These are phyloP conservation scores for Micromonas commoda DNA, from an alignment of 139 green algal genomes.

Conservation along the genomic window DNA sequence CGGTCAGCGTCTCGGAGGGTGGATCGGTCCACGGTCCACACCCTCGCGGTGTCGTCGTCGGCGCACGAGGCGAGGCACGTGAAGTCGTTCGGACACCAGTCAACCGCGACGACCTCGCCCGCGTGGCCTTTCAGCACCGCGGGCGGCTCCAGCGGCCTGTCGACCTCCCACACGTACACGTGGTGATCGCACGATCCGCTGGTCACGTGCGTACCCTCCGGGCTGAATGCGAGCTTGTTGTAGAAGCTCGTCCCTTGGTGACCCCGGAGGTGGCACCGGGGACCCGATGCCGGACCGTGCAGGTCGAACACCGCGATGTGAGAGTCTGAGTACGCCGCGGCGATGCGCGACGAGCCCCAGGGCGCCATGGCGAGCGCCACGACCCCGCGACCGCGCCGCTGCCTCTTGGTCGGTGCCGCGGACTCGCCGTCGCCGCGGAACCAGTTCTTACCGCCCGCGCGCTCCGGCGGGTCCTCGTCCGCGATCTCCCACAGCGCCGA, in stretches of 20 bases:
- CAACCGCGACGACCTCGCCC: conserved; percentile 62
- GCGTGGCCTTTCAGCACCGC: conserved; percentile 51
- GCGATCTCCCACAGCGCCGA: not conserved
- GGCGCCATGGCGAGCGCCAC: not conserved
- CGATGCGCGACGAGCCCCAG: conserved; percentile 5
- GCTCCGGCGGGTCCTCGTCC: not conserved
- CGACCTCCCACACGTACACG: conserved; percentile 62
- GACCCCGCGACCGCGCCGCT: not conserved
- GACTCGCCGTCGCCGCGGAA: not conserved
- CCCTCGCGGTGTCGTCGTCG: conserved; percentile 53
- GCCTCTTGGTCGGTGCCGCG: not conserved
- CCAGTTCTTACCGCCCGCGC: not conserved
- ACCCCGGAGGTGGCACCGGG: conserved; percentile 42
- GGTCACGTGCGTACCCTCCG: conserved; percentile 53
- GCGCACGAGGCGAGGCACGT: conserved; percentile 48
- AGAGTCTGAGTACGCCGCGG: not conserved
- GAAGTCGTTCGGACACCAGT: conserved; percentile 59
- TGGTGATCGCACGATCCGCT: conserved; percentile 52
- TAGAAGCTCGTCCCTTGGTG: conserved; percentile 60
- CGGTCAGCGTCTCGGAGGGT: too few species aligned
- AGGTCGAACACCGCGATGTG: conserved; percentile 41
- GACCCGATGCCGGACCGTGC: conserved; percentile 29
- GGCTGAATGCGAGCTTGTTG: conserved; percentile 58
- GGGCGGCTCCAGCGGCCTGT: conserved; percentile 35
- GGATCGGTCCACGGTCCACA: conserved; percentile 47